Base-by-base conservation (phyloP, 257 asterid species). In the Marsdenia floribunda region DNA sequence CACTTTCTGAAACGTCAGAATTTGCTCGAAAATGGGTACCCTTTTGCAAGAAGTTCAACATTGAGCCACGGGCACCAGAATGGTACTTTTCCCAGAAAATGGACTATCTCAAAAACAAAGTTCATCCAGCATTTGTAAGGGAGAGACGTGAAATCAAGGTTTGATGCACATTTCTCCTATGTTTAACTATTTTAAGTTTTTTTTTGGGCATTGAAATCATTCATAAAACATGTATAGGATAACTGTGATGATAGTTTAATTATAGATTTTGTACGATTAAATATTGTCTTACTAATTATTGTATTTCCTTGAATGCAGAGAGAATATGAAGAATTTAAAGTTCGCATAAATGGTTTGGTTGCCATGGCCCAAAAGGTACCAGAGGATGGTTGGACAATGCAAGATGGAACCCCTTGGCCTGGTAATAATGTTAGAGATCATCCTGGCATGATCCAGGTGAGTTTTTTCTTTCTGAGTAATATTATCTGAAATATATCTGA, bases 401-500 rank as follows among this genome's bases (percentile, higher is more conserved):
- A 87, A 81, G 98, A 93, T 84, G 98, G 98, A 42, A 87, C 96
- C 6, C 90, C 90, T 44, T 93, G 98, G 98, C 98, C 98, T 19
- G 98, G 98, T 79, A 93, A 93, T 84, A 87, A 77, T 85, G 98
- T 93, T 75, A 73, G 93, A 74, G 98, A 91, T 80, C 98, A 93
- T 82, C 97, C 98, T 72, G 98, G 96, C 77, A 93, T 93, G 97
- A 93, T 91, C 76, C 98, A 93, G 97, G 98, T 91, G 75, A 77
- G 91, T 70, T 57, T 26, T 57, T 33, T 67, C 37, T 68, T 26
- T 2, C 29, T 52, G 4, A 16, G 15, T 49, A 13, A 5, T 49
- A 12, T 42, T 38, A 49, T 74, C 63, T 18, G 10, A 37, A 50
- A 44, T 53, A n/a, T 22, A 1, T 16, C 52, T n/a, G n/a, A n/a